A percentile compares a stretch with the other conserved stretches of the same genome.
Conservation (phyloP, 225 moss, liverwort and hornwort species). For the Takakia lepidozioides region DNA sequence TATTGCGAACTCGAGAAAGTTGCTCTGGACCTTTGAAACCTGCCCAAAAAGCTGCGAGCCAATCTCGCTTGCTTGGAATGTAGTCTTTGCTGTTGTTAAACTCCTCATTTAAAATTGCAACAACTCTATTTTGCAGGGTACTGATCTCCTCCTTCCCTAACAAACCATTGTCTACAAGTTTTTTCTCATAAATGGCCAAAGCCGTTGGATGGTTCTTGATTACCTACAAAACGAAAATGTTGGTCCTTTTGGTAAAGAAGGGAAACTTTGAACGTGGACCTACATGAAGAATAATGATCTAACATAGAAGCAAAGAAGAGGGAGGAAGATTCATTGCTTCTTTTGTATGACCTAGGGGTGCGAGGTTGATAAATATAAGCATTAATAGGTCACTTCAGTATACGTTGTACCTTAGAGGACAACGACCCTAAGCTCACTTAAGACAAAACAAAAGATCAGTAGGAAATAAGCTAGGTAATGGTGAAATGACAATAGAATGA, state of each 20-base stretch:
- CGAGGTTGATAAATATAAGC: neutral
- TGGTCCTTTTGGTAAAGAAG: no score
- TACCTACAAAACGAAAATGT: slow-evolving; percentile 58
- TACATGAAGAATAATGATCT: no score
- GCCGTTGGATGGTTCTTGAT: slow-evolving; percentile 64
- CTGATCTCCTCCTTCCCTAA: slow-evolving; percentile 65
- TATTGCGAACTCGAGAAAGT: slow-evolving; percentile 74
- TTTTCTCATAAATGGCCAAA: slow-evolving; percentile 71
- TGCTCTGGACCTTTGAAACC: slow-evolving; percentile 91
- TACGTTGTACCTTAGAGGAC: no score
- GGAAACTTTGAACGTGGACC: no score
- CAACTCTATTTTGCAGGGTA: slow-evolving; percentile 48
- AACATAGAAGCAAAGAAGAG: neutral
- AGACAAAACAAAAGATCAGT: no score
- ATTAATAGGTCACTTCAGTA: neutral
- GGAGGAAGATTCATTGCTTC: neutral
- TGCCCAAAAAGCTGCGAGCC: slow-evolving; percentile 83
- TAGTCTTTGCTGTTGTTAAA: slow-evolving; percentile 78
- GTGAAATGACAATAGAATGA: no score
- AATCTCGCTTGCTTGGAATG: slow-evolving; percentile 68
- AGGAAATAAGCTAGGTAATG: no score
- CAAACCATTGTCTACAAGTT: slow-evolving; percentile 54
- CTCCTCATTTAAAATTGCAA: slow-evolving; percentile 65
- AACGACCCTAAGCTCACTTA: no score
- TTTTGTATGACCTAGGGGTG: neutral